These are phyloP conservation scores for Xanthoparmelia taractica DNA, from an alignment of 495 filamentous ascomycete genomes.

Conservation along the genomic window DNA sequence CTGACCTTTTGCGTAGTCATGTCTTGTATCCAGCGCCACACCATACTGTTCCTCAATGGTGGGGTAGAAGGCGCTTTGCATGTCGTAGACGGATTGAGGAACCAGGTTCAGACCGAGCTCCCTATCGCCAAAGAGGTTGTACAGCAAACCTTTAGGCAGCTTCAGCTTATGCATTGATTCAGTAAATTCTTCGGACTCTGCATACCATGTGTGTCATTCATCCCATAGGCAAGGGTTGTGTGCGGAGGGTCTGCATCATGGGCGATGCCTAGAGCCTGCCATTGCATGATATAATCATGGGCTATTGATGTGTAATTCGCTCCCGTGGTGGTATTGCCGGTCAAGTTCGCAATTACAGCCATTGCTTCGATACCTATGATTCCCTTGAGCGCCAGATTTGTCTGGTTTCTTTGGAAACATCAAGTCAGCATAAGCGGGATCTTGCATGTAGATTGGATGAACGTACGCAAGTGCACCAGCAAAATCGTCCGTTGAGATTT, in stretches of 20 bases:
- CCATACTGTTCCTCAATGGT: constrained; percentile 41
- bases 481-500: constrained; percentile 91
- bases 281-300: constrained; percentile 65
- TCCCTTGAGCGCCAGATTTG: constrained; percentile 85
- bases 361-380: constrained; percentile 91
- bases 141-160: constrained; percentile 30
- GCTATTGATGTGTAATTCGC: constrained; percentile 60
- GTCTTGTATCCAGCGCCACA: constrained; percentile 46
- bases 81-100: constrained; percentile 44
- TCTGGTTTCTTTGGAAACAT: constrained; percentile 56
- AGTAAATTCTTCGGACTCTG: not conserved
- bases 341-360: constrained; percentile 61
- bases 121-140: constrained; percentile 46
- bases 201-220: constrained; percentile 37
- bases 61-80: constrained; percentile 48
- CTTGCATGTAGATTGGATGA: not conserved
- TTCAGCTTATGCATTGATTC: not conserved
- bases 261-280: constrained; percentile 68
- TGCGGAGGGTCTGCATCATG: constrained; percentile 59
- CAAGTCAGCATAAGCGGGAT: not conserved
- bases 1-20: constrained; percentile 42
- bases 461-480: constrained; percentile 73
- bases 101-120: constrained; percentile 42
- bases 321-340: constrained; percentile 55
- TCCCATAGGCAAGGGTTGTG: constrained; percentile 70